phyloP scores from a whole-genome alignment of 2,329 filamentous ascomycete genomes.

The Aspergillus glaucus region DNA sequence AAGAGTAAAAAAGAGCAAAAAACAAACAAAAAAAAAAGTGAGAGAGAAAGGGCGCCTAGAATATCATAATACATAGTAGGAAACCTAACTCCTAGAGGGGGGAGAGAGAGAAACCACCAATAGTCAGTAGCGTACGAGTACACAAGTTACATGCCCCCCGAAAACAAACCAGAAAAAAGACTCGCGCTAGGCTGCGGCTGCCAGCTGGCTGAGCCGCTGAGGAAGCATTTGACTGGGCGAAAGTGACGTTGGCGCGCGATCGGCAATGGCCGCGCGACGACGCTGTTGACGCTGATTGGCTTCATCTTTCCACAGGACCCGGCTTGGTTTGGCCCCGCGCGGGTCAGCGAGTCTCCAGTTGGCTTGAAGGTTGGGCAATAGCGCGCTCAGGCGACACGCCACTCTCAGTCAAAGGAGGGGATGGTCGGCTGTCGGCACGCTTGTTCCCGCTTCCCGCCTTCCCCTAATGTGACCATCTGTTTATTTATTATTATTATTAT shows the following conservation, averaged over 20 bases:
- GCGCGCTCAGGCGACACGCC: constrained; percentile 27
- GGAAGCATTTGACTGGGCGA: constrained; percentile 9
- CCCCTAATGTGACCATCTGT: neutral
- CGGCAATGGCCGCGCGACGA: constrained; percentile 27
- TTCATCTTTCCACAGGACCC: constrained; percentile 7
- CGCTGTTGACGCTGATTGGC: constrained; percentile 12
- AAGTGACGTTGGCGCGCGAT: constrained; percentile 32
- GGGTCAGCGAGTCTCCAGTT: constrained; percentile 21
- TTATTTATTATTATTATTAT: too few relatives aligned
- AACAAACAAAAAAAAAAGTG: constrained; percentile 6
- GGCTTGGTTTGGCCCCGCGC: constrained; percentile 15
- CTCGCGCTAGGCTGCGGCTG: constrained; percentile 16
- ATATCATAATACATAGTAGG: too few relatives aligned
- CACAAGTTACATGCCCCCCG: neutral
- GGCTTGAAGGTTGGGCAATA: constrained; percentile 7
- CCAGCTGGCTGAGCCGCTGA: constrained; percentile 21
- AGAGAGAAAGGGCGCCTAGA: neutral
- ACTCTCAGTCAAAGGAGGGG: constrained; percentile 9
- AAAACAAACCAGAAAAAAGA: neutral
- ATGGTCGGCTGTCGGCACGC: constrained; percentile 9
- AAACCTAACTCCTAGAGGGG: too few relatives aligned
- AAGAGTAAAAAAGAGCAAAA: neutral
- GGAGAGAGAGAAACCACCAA: neutral
- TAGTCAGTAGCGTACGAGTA: neutral
- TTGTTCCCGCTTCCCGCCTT: constrained; percentile 2